Evolutionary conservation across 441 rosid species (phyloP), one percentile per base, ranked within the genome.

Genomic region (Adansonia gregorii): DNA sequence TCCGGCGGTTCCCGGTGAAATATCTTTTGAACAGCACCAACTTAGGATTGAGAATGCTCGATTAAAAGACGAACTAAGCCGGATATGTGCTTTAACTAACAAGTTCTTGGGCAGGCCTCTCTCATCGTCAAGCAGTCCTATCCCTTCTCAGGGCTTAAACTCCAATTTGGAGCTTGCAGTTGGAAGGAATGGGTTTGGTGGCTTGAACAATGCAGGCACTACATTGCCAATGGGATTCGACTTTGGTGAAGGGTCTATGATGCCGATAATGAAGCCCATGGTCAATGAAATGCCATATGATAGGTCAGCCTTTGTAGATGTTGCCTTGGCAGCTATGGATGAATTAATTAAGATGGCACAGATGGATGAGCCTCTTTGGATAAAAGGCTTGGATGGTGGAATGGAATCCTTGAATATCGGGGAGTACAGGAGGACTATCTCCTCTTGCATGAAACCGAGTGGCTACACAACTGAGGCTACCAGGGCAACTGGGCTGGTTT

Each of bases 1-100:
- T 60, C 85, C 80, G 0, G 90, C 85, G 4, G 64, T 78, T 68
- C 77, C 80, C 4, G 86, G 86, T n/a, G 90, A 79, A 15, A 81
- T 72, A 54, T 80, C 89, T 41, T 80, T 59, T 66, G 93, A 86
- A 71, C 84, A 86, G 58, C 89, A 87, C 22, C 87, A 86, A n/a
- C 82, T 89, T 27, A 84, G 82, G 85, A 82, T 81, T 35, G 95
- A 89, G 80, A 91, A 91, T n/a, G 85, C 87, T 67, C 84, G 87
- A 54, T 77, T 89, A 17, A 89, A 84, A 67, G 86, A 89, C 0
- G 92, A 91, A 76, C 70, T 88, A 2, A 66, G 61, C 51, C 81
- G 88, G 35, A 76, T 87, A 69, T 80, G 83, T 72, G 43, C 78
- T 63, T 80, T 89, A 39, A 72, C 89, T 11, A 85, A 82, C 82